Evolutionary conservation across 257 asterid genomes (phyloP).

Genomic region (Solanum boliviense): DNA sequence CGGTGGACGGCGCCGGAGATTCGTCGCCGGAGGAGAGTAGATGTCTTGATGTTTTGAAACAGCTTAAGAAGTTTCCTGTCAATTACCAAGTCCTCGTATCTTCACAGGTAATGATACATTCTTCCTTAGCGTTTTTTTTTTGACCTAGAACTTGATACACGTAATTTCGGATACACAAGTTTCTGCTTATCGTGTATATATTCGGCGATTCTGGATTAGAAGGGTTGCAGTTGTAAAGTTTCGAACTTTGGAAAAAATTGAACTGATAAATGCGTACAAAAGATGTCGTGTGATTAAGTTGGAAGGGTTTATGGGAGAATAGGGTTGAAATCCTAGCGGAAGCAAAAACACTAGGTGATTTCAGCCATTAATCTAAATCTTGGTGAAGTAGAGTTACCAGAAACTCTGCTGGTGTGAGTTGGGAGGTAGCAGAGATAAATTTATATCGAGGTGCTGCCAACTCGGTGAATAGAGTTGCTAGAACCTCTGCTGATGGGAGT

Average conservation of each 20-base stretch:
- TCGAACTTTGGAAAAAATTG: background rate
- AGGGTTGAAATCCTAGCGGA: background rate
- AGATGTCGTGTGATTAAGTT: background rate
- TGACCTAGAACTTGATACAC: background rate
- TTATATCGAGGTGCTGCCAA: background rate
- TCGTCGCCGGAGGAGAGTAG: constrained; percentile 25
- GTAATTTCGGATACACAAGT: background rate
- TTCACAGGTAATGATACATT: constrained; percentile 49
- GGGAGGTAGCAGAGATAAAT: background rate
- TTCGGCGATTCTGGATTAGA: background rate
- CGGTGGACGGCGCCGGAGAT: constrained; percentile 20
- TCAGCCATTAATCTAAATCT: background rate
- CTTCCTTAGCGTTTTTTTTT: background rate
- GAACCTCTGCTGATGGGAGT: background rate
- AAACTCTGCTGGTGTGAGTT: background rate
- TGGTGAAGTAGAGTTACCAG: background rate
- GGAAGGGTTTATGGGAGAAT: background rate
- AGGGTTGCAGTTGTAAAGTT: background rate
- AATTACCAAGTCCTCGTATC: constrained; percentile 79
- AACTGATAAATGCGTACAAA: background rate
- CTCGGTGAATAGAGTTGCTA: background rate
- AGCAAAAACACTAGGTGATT: background rate
- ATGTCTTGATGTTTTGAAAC: constrained; percentile 54
- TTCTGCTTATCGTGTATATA: background rate
- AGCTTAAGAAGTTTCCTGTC: constrained; percentile 74